A percentile compares a stretch with the other conserved stretches of the same genome.
These are phyloP conservation scores for Aurifilum marmelostoma DNA, from an alignment of 2,329 filamentous ascomycete genomes.

Conservation along the genomic window DNA sequence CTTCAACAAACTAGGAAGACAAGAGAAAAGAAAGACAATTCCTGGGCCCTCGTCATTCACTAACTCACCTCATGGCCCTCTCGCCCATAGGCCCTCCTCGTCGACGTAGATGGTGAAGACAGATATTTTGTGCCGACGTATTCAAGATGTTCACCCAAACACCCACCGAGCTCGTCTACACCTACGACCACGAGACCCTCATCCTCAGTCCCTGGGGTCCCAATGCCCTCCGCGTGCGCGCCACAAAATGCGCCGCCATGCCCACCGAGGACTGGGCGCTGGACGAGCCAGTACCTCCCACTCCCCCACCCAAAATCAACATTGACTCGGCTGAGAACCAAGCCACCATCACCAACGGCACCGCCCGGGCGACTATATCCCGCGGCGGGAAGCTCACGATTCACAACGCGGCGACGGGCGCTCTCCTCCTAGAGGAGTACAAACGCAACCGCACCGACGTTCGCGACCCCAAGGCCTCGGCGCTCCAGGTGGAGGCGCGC, in stretches of 20 bases:
- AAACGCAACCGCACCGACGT: constrained; percentile 53
- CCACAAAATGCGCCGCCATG: constrained; percentile 44
- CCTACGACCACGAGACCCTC: constrained; percentile 49
- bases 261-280: constrained; percentile 47
- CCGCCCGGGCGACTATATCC: constrained; percentile 50
- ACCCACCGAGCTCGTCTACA: constrained; percentile 32
- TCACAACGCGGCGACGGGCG: constrained; percentile 44
- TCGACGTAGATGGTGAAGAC: neutral
- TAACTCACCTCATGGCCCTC: neutral
- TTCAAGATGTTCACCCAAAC: constrained; percentile 29
- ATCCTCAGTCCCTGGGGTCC: constrained; percentile 54
- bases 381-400: constrained; percentile 54
- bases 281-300: constrained; percentile 33
- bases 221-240: constrained; percentile 51
- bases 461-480: constrained; percentile 60
- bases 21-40: too few species aligned
- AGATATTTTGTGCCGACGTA: too few species aligned
- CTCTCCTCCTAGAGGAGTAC: constrained; percentile 56
- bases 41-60: neutral
- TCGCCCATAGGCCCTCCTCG: neutral
- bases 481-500: constrained; percentile 58
- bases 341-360: constrained; percentile 51
- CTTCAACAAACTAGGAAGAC: neutral
- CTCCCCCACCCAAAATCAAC: constrained; percentile 26
- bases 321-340: constrained; percentile 32